Evolutionary conservation across 2,329 filamentous ascomycete species (phyloP).

Genomic region (Scedosporium boydii): DNA sequence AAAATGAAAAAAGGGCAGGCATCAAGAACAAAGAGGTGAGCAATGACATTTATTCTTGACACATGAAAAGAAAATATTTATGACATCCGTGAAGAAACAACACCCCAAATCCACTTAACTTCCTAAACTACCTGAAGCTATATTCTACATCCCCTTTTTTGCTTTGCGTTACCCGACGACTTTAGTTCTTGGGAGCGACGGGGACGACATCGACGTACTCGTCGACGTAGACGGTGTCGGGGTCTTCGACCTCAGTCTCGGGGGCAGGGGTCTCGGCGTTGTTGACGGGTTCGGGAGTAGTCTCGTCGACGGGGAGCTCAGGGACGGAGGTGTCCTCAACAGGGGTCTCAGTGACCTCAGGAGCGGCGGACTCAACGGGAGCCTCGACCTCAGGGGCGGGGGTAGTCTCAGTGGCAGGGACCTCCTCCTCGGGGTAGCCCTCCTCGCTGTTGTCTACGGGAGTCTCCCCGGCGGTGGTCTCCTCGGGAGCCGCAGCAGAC

Average conservation of each 20-base stretch:
- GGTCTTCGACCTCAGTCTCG: conserved; percentile 27
- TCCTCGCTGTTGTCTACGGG: not conserved
- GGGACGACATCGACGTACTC: conserved; percentile 5
- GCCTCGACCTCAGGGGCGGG: conserved; percentile 11
- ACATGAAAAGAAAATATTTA: conserved; percentile 2
- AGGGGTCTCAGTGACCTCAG: conserved; percentile 17
- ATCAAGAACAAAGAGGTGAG: conserved; percentile 1
- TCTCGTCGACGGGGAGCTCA: conserved; percentile 17
- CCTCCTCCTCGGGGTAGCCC: conserved; percentile 16
- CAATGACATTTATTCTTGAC: not conserved
- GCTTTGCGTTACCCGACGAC: not conserved
- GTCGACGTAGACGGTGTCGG: conserved; percentile 15
- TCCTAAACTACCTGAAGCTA: not conserved
- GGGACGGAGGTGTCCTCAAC: conserved; percentile 14
- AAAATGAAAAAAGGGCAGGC: conserved; percentile 2
- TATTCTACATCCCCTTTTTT: not conserved
- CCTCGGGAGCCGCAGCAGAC: conserved; percentile 21
- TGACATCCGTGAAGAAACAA: not conserved
- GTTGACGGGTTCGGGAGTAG: conserved; percentile 13
- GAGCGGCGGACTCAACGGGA: not conserved
- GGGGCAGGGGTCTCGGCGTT: conserved; percentile 23
- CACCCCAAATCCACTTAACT: not conserved
- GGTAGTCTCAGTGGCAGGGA: conserved; percentile 5
- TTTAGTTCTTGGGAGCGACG: conserved; percentile 17
- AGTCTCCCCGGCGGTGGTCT: conserved; percentile 29